Evolutionary conservation across 1,284 basidiomycete genomes (phyloP).

Genomic region (Microbotryum scabiosae): DNA sequence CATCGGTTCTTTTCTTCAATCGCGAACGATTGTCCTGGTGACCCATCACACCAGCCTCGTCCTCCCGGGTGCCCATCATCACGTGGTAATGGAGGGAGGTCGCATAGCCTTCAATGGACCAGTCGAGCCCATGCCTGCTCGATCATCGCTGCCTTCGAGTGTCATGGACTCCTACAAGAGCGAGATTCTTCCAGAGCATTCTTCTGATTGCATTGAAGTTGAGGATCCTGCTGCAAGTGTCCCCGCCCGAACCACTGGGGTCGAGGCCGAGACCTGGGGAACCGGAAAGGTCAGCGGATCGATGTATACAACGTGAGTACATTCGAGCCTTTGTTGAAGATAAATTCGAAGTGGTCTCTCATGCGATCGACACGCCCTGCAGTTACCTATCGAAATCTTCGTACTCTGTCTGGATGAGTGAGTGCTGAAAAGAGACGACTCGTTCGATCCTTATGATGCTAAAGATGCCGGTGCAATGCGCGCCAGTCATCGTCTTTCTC

Average conservation of each 20-base stretch:
- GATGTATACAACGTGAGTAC: slow-evolving; percentile 21
- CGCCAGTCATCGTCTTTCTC: slow-evolving; percentile 1
- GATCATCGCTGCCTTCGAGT: too few relatives aligned
- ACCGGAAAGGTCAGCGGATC: slow-evolving; percentile 14
- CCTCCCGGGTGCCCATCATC: slow-evolving; percentile 38
- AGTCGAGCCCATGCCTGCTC: not conserved
- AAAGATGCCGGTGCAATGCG: too few relatives aligned
- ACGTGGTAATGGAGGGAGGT: slow-evolving; percentile 70
- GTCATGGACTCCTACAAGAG: too few relatives aligned
- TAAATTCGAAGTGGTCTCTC: too few relatives aligned
- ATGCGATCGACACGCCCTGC: not conserved
- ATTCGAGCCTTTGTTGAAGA: too few relatives aligned
- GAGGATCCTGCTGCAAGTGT: too few relatives aligned
- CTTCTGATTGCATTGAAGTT: too few relatives aligned
- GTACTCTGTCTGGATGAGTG: slow-evolving; percentile 12
- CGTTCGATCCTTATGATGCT: too few relatives aligned
- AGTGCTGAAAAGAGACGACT: too few relatives aligned
- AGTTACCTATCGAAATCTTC: slow-evolving; percentile 21
- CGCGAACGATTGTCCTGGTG: slow-evolving; percentile 73
- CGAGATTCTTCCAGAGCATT: too few relatives aligned
- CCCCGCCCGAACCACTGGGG: not conserved
- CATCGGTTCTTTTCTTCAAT: slow-evolving; percentile 64
- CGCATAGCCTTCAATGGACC: slow-evolving; percentile 61
- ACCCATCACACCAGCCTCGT: slow-evolving; percentile 60
- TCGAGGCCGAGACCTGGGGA: slow-evolving; percentile 16